phyloP scores from a whole-genome alignment of 2,329 filamentous ascomycete species.

The Colletotrichum sp. region DNA sequence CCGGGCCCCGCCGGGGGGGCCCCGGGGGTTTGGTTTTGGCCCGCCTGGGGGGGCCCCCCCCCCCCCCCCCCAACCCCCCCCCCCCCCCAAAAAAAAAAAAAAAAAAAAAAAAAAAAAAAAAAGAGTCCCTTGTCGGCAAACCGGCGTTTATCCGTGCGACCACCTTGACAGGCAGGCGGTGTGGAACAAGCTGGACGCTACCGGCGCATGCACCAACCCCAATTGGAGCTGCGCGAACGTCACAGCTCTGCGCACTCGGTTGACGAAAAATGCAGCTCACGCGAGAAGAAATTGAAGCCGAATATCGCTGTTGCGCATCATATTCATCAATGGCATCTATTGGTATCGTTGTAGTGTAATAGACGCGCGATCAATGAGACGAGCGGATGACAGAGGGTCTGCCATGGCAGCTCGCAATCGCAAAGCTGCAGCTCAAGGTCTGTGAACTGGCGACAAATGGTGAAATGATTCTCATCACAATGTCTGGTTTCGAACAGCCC shows the following conservation, averaged over 20 bases:
- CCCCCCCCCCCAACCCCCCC: too few relatives aligned
- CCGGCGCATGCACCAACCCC: not conserved
- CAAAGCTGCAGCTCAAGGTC: not conserved
- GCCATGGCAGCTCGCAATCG: not conserved
- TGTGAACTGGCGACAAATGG: too few relatives aligned
- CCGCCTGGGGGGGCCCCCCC: too few relatives aligned
- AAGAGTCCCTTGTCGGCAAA: slow-evolving; percentile 8
- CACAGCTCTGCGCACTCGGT: not conserved
- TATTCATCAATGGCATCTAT: not conserved
- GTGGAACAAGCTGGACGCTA: not conserved
- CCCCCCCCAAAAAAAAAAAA: too few relatives aligned
- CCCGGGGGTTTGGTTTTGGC: too few relatives aligned
- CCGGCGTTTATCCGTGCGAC: not conserved
- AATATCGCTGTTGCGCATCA: not conserved
- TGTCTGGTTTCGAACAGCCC: too few relatives aligned
- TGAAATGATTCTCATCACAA: too few relatives aligned
- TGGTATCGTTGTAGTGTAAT: not conserved
- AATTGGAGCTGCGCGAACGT: not conserved
- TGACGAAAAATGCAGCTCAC: not conserved
- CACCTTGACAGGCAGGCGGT: not conserved
- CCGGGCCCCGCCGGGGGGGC: too few relatives aligned
- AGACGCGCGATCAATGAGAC: not conserved
- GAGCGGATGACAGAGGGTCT: not conserved
- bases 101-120: too few relatives aligned
- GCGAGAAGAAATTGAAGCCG: not conserved